Evolutionary conservation across 225 moss, liverwort and hornwort species (phyloP).

Genomic region (Polytrichum commune): DNA sequence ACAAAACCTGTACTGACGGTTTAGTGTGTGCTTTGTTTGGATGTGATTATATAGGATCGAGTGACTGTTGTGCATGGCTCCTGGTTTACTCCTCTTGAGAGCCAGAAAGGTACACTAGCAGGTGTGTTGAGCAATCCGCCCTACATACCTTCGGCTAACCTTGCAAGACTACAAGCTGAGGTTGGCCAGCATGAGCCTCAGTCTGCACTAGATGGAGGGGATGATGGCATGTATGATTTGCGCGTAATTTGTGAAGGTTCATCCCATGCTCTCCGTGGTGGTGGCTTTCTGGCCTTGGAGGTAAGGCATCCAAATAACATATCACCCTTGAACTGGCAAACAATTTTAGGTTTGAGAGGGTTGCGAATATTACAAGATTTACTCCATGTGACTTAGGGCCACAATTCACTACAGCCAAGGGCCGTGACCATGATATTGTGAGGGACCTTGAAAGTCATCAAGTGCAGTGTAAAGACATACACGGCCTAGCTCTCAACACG

Average conservation of each 20-base stretch:
- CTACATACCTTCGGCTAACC: constrained; percentile 76
- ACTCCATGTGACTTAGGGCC: too few relatives aligned
- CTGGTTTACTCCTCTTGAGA: constrained; percentile 82
- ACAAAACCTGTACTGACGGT: neutral
- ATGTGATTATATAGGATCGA: constrained; percentile 41
- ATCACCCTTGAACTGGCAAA: too few relatives aligned
- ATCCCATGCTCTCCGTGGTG: constrained; percentile 67
- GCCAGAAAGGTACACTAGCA: constrained; percentile 66
- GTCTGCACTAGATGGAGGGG: constrained; percentile 86
- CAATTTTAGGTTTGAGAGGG: too few relatives aligned
- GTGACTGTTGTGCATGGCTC: constrained; percentile 78
- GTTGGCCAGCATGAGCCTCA: constrained; percentile 94
- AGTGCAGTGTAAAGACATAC: too few relatives aligned
- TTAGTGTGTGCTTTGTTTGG: neutral
- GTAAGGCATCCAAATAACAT: constrained; percentile 24
- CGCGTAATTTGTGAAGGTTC: constrained; percentile 77
- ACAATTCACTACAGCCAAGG: too few relatives aligned
- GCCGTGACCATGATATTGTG: too few relatives aligned
- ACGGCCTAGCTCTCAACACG: too few relatives aligned
- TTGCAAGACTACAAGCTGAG: constrained; percentile 79
- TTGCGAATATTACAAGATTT: too few relatives aligned
- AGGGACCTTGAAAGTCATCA: too few relatives aligned
- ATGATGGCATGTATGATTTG: constrained; percentile 85
- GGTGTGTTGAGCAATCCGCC: constrained; percentile 97
- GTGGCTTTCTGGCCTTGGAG: constrained; percentile 95